Evolutionary conservation across 306 rosid genomes (phyloP), one percentile per base, ranked within the genome.

Genomic region (Cicer pinnatifidum): DNA sequence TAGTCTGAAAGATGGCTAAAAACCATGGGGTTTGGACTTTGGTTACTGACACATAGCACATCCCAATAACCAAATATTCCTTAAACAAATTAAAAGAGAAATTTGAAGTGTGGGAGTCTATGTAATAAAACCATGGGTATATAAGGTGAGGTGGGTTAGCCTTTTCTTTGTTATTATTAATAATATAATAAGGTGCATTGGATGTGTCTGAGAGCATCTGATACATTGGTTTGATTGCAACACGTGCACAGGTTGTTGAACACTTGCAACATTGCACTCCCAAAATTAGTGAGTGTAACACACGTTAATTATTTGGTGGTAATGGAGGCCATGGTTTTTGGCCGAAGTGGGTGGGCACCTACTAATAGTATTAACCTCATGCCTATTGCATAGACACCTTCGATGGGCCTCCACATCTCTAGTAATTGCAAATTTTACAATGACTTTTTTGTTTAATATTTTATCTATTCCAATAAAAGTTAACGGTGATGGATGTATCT

Each of bases 11-110:
- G 69, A 38, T 13, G 67, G 72, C 33, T 62, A 7, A 66, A 87
- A 86, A 90, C 96, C 83, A 78, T 84, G 92, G 92, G 96, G 61
- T 19, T 20, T 61, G 35, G 35, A 28, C 35, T 7, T 13, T 15
- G 44, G 50, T 68, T 37, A 20, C 56, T 2, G 67, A 71, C 59
- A 0, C 67, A 58, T 0, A 48, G 54, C 23, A 17, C 54, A 73
- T 47, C 67, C 80, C 70, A 69, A 45, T 33, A 8, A 69, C 40
- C 60, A 38, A 60, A 51, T 6, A 37, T 1, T 1, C n/a, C 4
- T 43, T 37, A 16, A 28, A 33, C 7, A 62, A 20, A 41, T 9
- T 8, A 53, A 9, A 50, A 46, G 56, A 28, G 28, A 33, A 62
- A 1, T 62, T 16, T 73, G 38, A 39, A 41, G 3, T n/a, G 19